phyloP scores from a whole-genome alignment of 225 moss, liverwort and hornwort genomes.

The Pleurozium schreberi region DNA sequence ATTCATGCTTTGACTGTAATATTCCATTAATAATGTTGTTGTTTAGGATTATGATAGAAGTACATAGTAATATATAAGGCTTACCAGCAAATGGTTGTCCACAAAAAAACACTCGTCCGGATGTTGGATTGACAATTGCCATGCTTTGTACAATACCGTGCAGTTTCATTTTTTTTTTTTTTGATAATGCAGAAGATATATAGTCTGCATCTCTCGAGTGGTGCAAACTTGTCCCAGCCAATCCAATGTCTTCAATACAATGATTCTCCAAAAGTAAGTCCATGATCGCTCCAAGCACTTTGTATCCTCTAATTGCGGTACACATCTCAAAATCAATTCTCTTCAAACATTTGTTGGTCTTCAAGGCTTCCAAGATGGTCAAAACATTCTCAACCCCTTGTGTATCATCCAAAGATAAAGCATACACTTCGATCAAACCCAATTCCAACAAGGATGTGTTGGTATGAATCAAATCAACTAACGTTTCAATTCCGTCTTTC shows the following conservation, averaged over 20 bases:
- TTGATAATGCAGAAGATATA: neutral
- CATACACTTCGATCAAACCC: accelerated
- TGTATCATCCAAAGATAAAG: too few species aligned
- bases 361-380: neutral
- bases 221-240: accelerated
- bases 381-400: neutral
- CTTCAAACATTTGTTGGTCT: neutral
- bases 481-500: neutral
- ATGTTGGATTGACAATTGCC: neutral
- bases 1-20: too few species aligned
- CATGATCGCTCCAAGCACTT: neutral
- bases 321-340: accelerated
- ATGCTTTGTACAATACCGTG: neutral
- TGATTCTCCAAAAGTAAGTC: neutral
- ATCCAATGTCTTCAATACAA: neutral
- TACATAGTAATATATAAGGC: too few species aligned
- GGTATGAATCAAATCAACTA: neutral
- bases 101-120: neutral
- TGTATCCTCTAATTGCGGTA: neutral
- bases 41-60: too few species aligned
- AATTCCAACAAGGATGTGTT: neutral
- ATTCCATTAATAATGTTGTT: neutral
- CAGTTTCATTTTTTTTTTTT: neutral
- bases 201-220: neutral
- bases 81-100: neutral